These are phyloP conservation scores for Torulaspora delbrueckii DNA, from an alignment of 805 yeast species.

Conservation along the genomic window DNA sequence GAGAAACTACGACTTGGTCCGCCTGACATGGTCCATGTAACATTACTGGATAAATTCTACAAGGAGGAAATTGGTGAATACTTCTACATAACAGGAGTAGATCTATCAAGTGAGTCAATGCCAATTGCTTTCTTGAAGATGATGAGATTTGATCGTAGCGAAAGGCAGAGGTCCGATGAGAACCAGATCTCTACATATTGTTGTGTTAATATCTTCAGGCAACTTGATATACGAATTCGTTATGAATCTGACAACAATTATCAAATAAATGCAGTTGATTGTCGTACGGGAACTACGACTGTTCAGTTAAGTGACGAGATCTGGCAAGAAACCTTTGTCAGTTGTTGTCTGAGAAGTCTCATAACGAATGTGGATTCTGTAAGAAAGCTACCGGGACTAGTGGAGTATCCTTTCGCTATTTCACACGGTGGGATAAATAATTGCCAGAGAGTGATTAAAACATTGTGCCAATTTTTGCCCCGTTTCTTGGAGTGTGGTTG, in stretches of 20 bases:
- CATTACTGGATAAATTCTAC: constrained; percentile 41
- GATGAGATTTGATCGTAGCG: constrained; percentile 25
- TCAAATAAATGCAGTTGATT: constrained; percentile 30
- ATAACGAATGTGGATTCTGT: constrained; percentile 50
- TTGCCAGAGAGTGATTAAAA: constrained; percentile 33
- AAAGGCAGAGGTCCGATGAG: constrained; percentile 16
- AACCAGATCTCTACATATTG: constrained; percentile 47
- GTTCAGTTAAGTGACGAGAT: constrained; percentile 32
- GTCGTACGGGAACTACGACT: constrained; percentile 32
- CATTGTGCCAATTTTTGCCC: constrained; percentile 44
- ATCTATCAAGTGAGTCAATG: constrained; percentile 41
- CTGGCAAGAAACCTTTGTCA: constrained; percentile 62
- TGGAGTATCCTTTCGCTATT: constrained; percentile 43
- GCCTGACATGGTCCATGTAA: constrained; percentile 55
- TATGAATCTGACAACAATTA: constrained; percentile 36
- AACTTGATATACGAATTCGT: constrained; percentile 68
- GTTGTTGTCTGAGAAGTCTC: constrained; percentile 51
- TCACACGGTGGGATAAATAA: constrained; percentile 24
- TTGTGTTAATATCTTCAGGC: constrained; percentile 67
- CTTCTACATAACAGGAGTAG: constrained; percentile 46
- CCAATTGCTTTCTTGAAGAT: constrained; percentile 47
- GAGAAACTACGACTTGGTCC: constrained; percentile 55
- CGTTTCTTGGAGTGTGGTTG: constrained; percentile 47
- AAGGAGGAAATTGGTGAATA: constrained; percentile 47
- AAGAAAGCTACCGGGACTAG: constrained; percentile 55